These are phyloP conservation scores for Kitagawia praeruptora DNA, from an alignment of 129 eudicot genomes.

Conservation along the genomic window DNA sequence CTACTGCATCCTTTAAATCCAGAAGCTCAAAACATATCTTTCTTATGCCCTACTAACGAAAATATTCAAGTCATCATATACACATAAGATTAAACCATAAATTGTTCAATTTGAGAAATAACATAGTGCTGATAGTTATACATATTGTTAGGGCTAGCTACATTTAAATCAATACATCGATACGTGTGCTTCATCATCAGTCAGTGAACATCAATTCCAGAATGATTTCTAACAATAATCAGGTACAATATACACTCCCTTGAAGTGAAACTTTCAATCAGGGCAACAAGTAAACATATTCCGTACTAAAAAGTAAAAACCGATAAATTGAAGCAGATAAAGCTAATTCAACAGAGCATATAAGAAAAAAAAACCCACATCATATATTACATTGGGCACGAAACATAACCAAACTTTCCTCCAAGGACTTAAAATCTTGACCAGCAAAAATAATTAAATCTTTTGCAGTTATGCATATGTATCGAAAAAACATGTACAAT, in stretches of 20 bases:
- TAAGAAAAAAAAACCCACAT: not conserved
- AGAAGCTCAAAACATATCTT: slow-evolving; percentile 90
- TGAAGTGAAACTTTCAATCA: not conserved
- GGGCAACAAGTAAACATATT: not conserved
- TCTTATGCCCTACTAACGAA: slow-evolving; percentile 69
- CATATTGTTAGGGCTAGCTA: not conserved
- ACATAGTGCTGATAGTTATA: not conserved
- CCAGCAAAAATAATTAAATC: not conserved
- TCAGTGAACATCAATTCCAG: not conserved
- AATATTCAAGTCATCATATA: not conserved
- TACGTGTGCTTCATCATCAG: too few species aligned
- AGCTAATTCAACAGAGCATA: not conserved
- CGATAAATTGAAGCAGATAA: not conserved
- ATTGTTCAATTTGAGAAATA: not conserved
- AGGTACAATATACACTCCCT: too few species aligned
- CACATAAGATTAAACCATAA: not conserved
- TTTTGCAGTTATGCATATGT: not conserved
- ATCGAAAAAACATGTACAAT: not conserved
- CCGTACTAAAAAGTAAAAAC: not conserved
- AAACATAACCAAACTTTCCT: not conserved
- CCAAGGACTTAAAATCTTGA: not conserved
- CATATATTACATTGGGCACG: not conserved
- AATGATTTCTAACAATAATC: not conserved
- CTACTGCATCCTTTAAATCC: slow-evolving; percentile 96
- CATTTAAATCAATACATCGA: not conserved